Conservation (phyloP, 2,329 filamentous ascomycete genomes). For the Talaromyces piceae region DNA sequence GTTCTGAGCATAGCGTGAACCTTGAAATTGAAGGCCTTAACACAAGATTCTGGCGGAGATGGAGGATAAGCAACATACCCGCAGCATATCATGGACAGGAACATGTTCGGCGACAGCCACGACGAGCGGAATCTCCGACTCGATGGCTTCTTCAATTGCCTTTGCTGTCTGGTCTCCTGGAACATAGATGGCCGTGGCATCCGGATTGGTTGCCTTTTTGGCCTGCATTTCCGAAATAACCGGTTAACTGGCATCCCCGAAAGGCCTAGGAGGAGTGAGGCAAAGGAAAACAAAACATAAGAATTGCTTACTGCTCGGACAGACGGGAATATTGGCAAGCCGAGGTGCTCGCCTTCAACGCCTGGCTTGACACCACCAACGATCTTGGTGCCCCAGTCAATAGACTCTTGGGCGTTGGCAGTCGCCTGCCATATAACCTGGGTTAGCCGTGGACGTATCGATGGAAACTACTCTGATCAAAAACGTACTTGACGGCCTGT, state of each 20-base stretch:
- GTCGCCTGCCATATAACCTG: conserved; percentile 52
- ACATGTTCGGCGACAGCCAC: conserved; percentile 76
- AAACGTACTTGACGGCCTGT: conserved; percentile 37
- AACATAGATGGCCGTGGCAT: conserved; percentile 74
- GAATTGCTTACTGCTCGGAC: conserved; percentile 47
- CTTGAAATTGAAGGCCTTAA: conserved; percentile 28
- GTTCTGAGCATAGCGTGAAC: conserved; percentile 64
- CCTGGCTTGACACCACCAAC: conserved; percentile 71
- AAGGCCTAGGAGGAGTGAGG: no score
- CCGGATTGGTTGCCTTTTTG: conserved; percentile 61
- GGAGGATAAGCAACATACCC: no score
- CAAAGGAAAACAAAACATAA: background rate
- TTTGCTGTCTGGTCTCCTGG: conserved; percentile 64
- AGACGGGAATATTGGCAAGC: conserved; percentile 62
- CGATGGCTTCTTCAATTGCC: conserved; percentile 73
- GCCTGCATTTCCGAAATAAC: conserved; percentile 38
- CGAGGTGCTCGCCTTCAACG: conserved; percentile 63
- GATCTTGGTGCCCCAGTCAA: conserved; percentile 72
- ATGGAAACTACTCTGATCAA: background rate
- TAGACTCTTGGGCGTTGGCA: conserved; percentile 66
- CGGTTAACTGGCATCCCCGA: background rate
- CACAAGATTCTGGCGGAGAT: no score
- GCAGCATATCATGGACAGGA: conserved; percentile 68
- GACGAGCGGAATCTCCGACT: conserved; percentile 68
- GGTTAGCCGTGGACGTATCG: background rate